phyloP scores from a whole-genome alignment of 2,329 filamentous ascomycete genomes.

The Microcyclospora tardicrescens region DNA sequence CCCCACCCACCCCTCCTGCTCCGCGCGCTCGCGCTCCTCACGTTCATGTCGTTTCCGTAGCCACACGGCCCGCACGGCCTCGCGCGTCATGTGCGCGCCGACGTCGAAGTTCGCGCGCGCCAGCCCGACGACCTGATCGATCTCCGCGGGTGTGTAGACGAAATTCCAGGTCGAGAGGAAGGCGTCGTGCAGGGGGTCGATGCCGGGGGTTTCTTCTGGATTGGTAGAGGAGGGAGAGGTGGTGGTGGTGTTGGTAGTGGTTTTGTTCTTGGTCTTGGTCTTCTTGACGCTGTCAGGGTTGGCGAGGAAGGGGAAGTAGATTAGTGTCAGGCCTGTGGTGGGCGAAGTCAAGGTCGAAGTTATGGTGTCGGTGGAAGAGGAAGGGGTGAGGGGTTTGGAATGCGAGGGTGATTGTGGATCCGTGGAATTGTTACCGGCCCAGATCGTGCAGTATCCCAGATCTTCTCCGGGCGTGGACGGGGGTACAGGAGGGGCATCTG shows the following conservation, averaged over 20 bases:
- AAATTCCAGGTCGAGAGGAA: conserved; percentile 98
- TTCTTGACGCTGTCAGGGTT: conserved; percentile 35
- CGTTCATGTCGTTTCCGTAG: conserved; percentile 70
- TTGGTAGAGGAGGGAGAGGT: no score
- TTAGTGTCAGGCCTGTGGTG: conserved; percentile 71
- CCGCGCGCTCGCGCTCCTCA: conserved; percentile 37
- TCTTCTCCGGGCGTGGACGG: conserved; percentile 24
- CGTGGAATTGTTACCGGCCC: conserved; percentile 61
- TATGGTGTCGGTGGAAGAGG: conserved; percentile 41
- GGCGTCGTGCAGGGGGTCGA: conserved; percentile 72
- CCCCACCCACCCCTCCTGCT: conserved; percentile 26
- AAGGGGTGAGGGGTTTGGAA: conserved; percentile 4
- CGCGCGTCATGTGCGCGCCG: conserved; percentile 62
- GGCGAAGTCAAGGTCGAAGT: conserved; percentile 57
- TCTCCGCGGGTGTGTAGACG: conserved; percentile 79
- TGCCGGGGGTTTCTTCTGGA: conserved; percentile 59
- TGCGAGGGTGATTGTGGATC: conserved; percentile 7
- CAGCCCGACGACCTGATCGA: conserved; percentile 71
- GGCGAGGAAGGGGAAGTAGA: conserved; percentile 80
- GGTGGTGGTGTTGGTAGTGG: no score
- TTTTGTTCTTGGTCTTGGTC: no score
- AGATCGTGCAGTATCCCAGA: conserved; percentile 84
- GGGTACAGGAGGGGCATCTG: no score
- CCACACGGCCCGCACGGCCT: conserved; percentile 77
- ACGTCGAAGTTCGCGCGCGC: conserved; percentile 79